Conservation (phyloP, 768 basidiomycete genomes). For the Boletus eberwhitei region DNA sequence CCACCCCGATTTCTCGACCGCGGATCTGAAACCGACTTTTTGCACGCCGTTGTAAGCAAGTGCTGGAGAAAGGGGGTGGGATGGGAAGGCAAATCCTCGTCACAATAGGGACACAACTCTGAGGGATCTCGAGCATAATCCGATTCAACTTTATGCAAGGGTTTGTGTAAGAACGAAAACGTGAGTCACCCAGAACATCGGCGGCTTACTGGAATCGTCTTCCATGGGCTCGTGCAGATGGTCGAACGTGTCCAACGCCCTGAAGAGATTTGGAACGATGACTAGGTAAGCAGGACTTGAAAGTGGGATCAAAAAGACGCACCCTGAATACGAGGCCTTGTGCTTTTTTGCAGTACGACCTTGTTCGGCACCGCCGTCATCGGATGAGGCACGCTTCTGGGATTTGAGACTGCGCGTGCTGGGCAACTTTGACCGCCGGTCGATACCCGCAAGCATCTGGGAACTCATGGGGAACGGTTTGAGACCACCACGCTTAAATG, state of each 20-base stretch:
- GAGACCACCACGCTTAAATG: not conserved
- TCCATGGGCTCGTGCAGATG: slow-evolving; percentile 25
- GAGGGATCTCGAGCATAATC: slow-evolving; percentile 55
- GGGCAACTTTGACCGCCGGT: slow-evolving; percentile 26
- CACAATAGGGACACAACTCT: slow-evolving; percentile 79
- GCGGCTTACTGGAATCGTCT: slow-evolving; percentile 42
- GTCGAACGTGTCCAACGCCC: slow-evolving; percentile 5
- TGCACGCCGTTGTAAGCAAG: slow-evolving; percentile 49
- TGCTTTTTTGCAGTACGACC: slow-evolving; percentile 31
- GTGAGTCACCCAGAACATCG: not conserved
- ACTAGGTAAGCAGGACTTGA: slow-evolving; percentile 12
- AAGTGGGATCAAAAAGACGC: not conserved
- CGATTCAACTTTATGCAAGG: slow-evolving; percentile 43
- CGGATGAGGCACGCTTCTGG: slow-evolving; percentile 33
- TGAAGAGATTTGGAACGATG: slow-evolving; percentile 4
- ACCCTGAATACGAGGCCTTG: slow-evolving; percentile 27
- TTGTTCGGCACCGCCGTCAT: slow-evolving; percentile 30
- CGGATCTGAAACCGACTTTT: slow-evolving; percentile 56
- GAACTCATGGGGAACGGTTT: slow-evolving; percentile 51
- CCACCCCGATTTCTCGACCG: slow-evolving; percentile 70
- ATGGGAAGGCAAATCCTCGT: slow-evolving; percentile 57
- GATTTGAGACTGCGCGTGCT: slow-evolving; percentile 4
- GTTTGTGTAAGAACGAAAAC: not conserved
- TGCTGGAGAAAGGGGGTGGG: slow-evolving; percentile 58
- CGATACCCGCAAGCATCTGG: slow-evolving; percentile 40